Percentiles rank a stretch among this genome's conserved stretches.
phyloP scores from a whole-genome alignment of 2,329 filamentous ascomycete species.

The Cladophialophora bantiana region DNA sequence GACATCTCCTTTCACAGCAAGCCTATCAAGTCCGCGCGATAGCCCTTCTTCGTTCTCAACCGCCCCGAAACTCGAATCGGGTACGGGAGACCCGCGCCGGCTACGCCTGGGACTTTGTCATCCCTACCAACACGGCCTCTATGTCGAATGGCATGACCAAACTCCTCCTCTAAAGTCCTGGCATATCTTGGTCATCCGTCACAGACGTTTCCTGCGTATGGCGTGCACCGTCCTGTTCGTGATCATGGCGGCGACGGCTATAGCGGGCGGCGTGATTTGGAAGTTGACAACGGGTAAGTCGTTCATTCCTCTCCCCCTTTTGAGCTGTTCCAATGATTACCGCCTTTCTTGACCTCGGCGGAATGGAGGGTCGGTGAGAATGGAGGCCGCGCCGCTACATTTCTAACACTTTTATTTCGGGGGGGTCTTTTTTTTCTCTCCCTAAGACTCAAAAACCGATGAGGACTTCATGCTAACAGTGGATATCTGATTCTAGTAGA shows the following conservation, averaged over 20 bases:
- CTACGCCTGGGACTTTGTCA: background rate
- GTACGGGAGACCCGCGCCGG: background rate
- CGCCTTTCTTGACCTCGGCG: background rate
- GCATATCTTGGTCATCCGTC: background rate
- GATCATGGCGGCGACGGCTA: constrained; percentile 20
- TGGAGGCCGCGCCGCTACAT: background rate
- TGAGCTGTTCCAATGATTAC: background rate
- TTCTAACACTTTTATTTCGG: background rate
- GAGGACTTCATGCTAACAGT: background rate
- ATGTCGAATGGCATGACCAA: background rate
- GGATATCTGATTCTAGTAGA: background rate
- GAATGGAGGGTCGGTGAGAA: background rate
- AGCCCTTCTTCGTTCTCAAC: background rate
- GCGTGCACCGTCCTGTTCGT: constrained; percentile 21
- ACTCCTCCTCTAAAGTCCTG: background rate
- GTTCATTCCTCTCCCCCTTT: background rate
- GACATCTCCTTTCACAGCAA: background rate
- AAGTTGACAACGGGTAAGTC: constrained; percentile 23
- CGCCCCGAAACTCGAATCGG: background rate
- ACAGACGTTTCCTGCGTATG: constrained; percentile 30
- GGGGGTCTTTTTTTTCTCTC: background rate
- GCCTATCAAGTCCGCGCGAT: background rate
- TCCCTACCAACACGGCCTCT: background rate
- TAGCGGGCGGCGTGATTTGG: constrained; percentile 32
- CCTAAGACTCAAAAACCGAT: background rate